Evolutionary conservation across 2,329 filamentous ascomycete species (phyloP).

Genomic region (Coniella lustricola): DNA sequence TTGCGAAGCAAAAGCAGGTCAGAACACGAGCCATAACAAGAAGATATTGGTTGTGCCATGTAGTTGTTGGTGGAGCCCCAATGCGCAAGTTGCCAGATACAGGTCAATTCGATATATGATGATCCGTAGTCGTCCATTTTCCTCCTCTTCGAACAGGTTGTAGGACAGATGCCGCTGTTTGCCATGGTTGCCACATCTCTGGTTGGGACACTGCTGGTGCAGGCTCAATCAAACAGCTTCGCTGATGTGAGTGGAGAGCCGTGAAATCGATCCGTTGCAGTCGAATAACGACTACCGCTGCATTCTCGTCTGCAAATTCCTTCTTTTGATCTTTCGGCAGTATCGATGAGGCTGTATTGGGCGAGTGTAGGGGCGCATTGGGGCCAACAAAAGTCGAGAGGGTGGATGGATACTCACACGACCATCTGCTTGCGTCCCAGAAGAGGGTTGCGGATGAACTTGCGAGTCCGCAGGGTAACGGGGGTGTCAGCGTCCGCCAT

Average conservation of each 20-base stretch:
- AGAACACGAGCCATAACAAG: neutral
- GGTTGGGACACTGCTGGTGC: neutral
- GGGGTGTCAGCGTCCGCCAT: conserved; percentile 80
- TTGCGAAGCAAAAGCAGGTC: conserved; percentile 1
- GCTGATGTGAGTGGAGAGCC: neutral
- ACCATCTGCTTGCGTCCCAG: conserved; percentile 99
- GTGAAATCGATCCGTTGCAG: neutral
- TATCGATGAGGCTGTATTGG: neutral
- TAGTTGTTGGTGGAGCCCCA: neutral
- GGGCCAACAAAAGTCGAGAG: conserved; percentile 14
- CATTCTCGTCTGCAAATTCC: neutral
- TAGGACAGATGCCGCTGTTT: no score
- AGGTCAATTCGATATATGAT: no score
- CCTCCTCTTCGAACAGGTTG: neutral
- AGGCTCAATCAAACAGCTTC: neutral
- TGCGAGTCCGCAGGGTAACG: conserved; percentile 92
- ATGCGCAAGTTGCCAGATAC: neutral
- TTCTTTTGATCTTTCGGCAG: neutral
- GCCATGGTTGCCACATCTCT: neutral
- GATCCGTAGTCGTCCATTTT: no score
- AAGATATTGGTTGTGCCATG: neutral
- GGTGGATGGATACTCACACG: conserved; percentile 62
- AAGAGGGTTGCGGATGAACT: conserved; percentile 99
- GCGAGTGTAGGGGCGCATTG: neutral
- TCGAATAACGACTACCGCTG: neutral